Conservation (phyloP, 495 filamentous ascomycete genomes). For the Aspergillus mulundensis region DNA sequence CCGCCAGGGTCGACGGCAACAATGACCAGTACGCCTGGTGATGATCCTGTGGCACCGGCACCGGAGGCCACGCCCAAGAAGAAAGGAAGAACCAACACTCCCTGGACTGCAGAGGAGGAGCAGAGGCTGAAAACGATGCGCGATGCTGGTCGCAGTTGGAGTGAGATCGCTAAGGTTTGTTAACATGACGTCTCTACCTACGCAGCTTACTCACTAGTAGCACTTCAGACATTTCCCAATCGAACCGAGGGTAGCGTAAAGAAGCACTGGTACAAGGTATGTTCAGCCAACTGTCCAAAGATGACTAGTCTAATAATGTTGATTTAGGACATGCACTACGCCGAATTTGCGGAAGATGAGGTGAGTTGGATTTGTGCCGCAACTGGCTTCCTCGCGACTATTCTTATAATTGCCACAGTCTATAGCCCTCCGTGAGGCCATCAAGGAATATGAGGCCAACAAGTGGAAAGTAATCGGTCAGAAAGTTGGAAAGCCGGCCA, state of each 20-base stretch:
- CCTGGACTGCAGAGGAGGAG: slow-evolving; percentile 95
- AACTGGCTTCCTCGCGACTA: slow-evolving; percentile 16
- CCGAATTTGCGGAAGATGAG: slow-evolving; percentile 98
- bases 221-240: slow-evolving; percentile 74
- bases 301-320: slow-evolving; percentile 23
- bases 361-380: slow-evolving; percentile 43
- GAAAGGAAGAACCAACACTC: slow-evolving; percentile 94
- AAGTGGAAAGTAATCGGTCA: slow-evolving; percentile 97
- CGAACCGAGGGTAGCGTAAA: slow-evolving; percentile 97
- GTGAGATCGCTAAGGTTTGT: slow-evolving; percentile 89
- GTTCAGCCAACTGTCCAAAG: slow-evolving; percentile 5
- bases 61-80: slow-evolving; percentile 62
- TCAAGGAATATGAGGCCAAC: slow-evolving; percentile 97
- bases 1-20: slow-evolving; percentile 30
- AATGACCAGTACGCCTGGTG: slow-evolving; percentile 28
- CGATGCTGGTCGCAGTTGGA: slow-evolving; percentile 90
- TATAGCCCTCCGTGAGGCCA: slow-evolving; percentile 79
- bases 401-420: slow-evolving; percentile 51
- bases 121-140: slow-evolving; percentile 88
- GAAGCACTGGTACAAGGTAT: slow-evolving; percentile 99
- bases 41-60: slow-evolving; percentile 29
- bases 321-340: slow-evolving; percentile 92
- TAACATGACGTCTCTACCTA: not conserved
- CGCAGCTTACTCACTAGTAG: slow-evolving; percentile 10
- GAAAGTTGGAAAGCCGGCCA: slow-evolving; percentile 97